Evolutionary conservation across 768 basidiomycete genomes (phyloP), one percentile per base, ranked within the genome.

Genomic region (Imleria badia): DNA sequence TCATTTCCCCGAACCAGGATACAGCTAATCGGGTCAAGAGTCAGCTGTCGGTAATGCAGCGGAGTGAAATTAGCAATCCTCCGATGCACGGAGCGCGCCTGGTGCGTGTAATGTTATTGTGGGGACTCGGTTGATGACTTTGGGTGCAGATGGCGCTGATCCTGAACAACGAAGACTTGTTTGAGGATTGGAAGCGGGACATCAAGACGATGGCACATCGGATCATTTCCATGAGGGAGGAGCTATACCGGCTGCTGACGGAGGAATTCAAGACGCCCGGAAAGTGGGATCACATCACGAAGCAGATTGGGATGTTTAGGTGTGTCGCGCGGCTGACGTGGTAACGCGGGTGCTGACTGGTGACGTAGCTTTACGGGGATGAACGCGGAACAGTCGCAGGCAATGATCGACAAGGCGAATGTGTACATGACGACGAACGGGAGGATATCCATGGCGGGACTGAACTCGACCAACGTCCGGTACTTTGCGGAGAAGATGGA

Each of bases 291-390:
- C 96, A 98, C 73, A 96, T 99, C 65, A 76, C 88, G 63, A 82
- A 84, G 48, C 97, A 98, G 78, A 98, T 98, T 72, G 96, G 95
- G 52, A 97, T 96, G 95, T 97, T 95, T 80, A 93, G 90, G 85
- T 93, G 69, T 56, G 78, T 65, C 30, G 42, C 13, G 11, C 5
- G 29, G 20, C 17, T 33, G 45, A 36, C 22, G 38, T 46, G 12
- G 36, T 13, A 10, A 30, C 9, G 20, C 1, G 29, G 13, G 39
- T 41, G 53, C 68, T 67, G 56, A 66, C 20, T 34, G 45, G 35
- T 5, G 22, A 19, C 19, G 59, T 69, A 92, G 91, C 71, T 95
- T 89, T 75, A 95, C 93, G 30, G 94, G 94, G 20, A 77, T 97
- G 69, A 84, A 73, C 51, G 69, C 77, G 2, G 75, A 69, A 19